phyloP scores from a whole-genome alignment of 371 early-diverging fungal genomes.

The Mortierella sp. region DNA sequence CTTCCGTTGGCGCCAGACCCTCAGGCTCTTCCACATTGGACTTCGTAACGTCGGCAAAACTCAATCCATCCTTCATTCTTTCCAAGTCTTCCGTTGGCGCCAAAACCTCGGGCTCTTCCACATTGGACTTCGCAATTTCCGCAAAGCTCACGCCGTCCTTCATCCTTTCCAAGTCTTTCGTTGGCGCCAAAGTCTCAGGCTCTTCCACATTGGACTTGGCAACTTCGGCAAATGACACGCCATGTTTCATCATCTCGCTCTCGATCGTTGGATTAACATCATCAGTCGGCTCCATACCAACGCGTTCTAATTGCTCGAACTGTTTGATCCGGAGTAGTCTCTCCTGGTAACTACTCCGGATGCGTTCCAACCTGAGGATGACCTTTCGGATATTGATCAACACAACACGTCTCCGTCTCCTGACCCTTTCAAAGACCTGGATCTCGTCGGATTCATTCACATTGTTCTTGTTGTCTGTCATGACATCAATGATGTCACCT shows the following conservation, averaged over 20 bases:
- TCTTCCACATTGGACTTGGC: slow-evolving; percentile 15
- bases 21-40: neutral
- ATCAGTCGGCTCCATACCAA: slow-evolving; percentile 34
- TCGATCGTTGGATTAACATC: slow-evolving; percentile 34
- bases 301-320: slow-evolving; percentile 23
- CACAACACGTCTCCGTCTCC: slow-evolving; percentile 15
- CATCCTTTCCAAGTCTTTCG: slow-evolving; percentile 44
- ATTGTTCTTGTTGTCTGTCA: no score
- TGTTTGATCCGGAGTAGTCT: slow-evolving; percentile 14
- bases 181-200: slow-evolving; percentile 32
- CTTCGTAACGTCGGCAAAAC: slow-evolving; percentile 9
- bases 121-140: neutral
- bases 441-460: slow-evolving; percentile 16
- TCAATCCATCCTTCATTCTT: slow-evolving; percentile 17
- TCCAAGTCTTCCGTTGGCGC: slow-evolving; percentile 23
- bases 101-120: neutral
- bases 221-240: slow-evolving; percentile 31
- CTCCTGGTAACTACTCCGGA: slow-evolving; percentile 14
- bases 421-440: slow-evolving; percentile 28
- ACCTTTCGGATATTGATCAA: slow-evolving; percentile 15
- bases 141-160: slow-evolving; percentile 35
- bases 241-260: slow-evolving; percentile 42
- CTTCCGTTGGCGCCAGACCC: slow-evolving; percentile 13
- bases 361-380: slow-evolving; percentile 15
- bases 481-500: neutral